Evolutionary conservation across 2,329 filamentous ascomycete species (phyloP).

Genomic region (Lachnellula cervina): DNA sequence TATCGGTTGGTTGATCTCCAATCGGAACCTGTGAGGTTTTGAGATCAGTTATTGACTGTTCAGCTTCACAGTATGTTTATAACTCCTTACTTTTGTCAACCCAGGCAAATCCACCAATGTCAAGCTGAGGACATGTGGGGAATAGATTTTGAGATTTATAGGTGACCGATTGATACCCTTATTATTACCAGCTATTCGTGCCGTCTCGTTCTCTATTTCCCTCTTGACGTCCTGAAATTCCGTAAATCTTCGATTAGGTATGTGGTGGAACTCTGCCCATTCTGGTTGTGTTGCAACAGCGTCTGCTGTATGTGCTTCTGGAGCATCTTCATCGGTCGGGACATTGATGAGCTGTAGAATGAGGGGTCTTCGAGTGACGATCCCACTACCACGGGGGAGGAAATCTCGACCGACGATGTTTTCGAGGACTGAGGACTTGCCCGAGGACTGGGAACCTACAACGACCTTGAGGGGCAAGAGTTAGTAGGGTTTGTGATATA

Average conservation of each 20-base stretch:
- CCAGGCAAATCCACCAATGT: conserved; percentile 95
- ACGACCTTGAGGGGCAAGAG: conserved; percentile 63
- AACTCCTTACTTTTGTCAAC: conserved; percentile 71
- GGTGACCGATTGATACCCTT: conserved; percentile 97
- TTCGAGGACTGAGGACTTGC: conserved; percentile 97
- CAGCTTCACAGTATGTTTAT: neutral
- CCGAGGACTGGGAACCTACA: conserved; percentile 95
- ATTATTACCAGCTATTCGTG: conserved; percentile 90
- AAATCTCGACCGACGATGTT: conserved; percentile 99
- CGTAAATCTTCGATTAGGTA: conserved; percentile 81
- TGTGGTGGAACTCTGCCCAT: conserved; percentile 97
- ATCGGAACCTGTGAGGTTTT: conserved; percentile 69
- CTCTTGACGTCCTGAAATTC: conserved; percentile 91
- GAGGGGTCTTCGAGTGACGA: conserved; percentile 88
- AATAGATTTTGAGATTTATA: conserved; percentile 98
- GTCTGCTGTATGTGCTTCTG: conserved; percentile 71
- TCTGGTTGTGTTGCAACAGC: conserved; percentile 61
- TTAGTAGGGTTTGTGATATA: conserved; percentile 13
- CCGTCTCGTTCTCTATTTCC: conserved; percentile 96
- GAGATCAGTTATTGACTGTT: conserved; percentile 7
- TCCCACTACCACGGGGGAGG: conserved; percentile 90
- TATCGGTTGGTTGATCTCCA: conserved; percentile 93
- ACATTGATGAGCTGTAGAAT: conserved; percentile 99
- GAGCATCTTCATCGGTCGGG: conserved; percentile 63
- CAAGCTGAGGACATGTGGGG: conserved; percentile 90